Evolutionary conservation across 352 stramenopile species (phyloP), one percentile per base, ranked within the genome.

Genomic region (Phytopythium mirpurense): DNA sequence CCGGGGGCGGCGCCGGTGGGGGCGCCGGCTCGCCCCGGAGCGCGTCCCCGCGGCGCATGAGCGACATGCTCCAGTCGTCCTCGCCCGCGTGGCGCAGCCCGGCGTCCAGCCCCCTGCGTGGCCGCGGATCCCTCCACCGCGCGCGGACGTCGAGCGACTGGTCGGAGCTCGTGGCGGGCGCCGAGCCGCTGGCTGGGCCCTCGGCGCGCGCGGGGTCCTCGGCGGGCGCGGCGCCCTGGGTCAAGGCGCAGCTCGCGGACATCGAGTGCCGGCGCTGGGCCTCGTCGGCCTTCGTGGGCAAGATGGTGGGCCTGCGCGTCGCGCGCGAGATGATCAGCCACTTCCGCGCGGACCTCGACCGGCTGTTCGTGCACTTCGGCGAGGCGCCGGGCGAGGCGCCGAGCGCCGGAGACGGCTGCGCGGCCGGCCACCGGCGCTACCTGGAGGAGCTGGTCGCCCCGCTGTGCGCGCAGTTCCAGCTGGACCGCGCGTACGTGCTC

Each of bases 251-350:
- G 54, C 86, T 94, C 44, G 82, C 81, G 8, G 83, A 94, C 52
- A 80, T 94, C 40, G 83, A 94, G 57, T 94, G 83, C 60, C 63
- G 83, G n/a, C 65, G 80, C 10, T 91, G 79, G 81, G 78, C 83
- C 37, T 94, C 83, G 27, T 94, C 80, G 23, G 81, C 81, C 5
- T 92, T 94, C 70, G 83, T 94, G 21, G 83, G 80, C 5, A 94
- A 92, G 45, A 88, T 92, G 78, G 86, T 94, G 57, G 83, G 83
- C 8, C 86, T 92, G 48, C 80, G 79, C 24, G 81, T 94, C 2
- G 81, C 83, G 19, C 73, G 82, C 5, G 80, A 92, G 55, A 90
- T 94, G 81, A 94, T 94, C 41, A 88, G 68, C 21, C 74, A 91
- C 49, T 92, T 90, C 54, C 75, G 83, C n/a, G 55, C 60, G 16